phyloP scores from a whole-genome alignment of 2,329 filamentous ascomycete species.

The Hirsutella thompsonii region DNA sequence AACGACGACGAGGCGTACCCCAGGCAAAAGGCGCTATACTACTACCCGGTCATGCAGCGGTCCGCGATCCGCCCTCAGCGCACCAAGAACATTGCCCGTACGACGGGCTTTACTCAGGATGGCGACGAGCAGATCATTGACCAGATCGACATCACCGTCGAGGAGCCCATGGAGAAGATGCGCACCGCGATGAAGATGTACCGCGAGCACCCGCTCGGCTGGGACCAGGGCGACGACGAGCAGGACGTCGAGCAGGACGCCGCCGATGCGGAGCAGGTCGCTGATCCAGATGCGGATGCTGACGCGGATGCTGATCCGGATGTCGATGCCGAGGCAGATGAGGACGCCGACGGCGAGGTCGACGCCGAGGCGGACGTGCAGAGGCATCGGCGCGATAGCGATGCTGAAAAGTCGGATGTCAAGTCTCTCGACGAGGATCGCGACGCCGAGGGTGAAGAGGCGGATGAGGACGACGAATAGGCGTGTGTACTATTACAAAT shows the following conservation, averaged over 20 bases:
- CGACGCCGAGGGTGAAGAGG: slow-evolving; percentile 35
- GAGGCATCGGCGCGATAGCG: slow-evolving; percentile 8
- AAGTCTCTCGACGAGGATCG: slow-evolving; percentile 19
- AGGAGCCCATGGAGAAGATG: slow-evolving; percentile 42
- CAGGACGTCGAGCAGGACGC: slow-evolving; percentile 13
- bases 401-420: slow-evolving; percentile 10
- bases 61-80: slow-evolving; percentile 49
- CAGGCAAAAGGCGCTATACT: slow-evolving; percentile 47
- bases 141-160: slow-evolving; percentile 40
- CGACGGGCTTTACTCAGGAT: slow-evolving; percentile 28
- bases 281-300: slow-evolving; percentile 7
- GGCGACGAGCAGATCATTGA: slow-evolving; percentile 40
- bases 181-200: slow-evolving; percentile 37
- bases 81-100: slow-evolving; percentile 48
- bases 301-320: slow-evolving; percentile 15
- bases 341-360: slow-evolving; percentile 10
- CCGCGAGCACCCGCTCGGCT: slow-evolving; percentile 38
- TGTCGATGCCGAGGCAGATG: slow-evolving; percentile 16
- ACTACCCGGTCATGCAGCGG: slow-evolving; percentile 56
- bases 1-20: slow-evolving; percentile 38
- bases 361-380: slow-evolving; percentile 2
- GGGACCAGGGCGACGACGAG: slow-evolving; percentile 23
- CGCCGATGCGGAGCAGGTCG: slow-evolving; percentile 16
- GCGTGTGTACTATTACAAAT: no score
- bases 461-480: slow-evolving; percentile 18